These are phyloP conservation scores for Scedosporium minutisporum DNA, from an alignment of 2,329 filamentous ascomycete genomes.

Conservation along the genomic window DNA sequence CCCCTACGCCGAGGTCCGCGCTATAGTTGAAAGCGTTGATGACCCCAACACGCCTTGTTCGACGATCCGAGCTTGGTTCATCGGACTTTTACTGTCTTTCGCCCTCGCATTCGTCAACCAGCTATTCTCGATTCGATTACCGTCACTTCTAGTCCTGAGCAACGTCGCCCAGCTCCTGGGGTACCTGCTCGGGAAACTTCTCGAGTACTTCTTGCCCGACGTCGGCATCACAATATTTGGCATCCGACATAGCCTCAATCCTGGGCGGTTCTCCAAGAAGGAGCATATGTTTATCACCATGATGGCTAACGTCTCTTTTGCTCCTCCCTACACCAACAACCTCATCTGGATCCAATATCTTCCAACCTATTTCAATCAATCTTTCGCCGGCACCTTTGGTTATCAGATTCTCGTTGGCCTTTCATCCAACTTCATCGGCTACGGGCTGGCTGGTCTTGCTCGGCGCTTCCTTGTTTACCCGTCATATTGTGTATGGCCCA, in stretches of 20 bases:
- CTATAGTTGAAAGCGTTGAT: conserved; percentile 45
- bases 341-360: conserved; percentile 41
- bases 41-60: conserved; percentile 36
- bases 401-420: conserved; percentile 42
- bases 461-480: conserved; percentile 44
- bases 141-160: conserved; percentile 36
- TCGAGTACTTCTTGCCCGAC: conserved; percentile 35
- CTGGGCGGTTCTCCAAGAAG: conserved; percentile 43
- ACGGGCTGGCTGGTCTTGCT: conserved; percentile 41
- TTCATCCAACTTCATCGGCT: conserved; percentile 45
- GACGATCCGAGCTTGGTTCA: conserved; percentile 42
- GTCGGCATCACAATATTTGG: conserved; percentile 32
- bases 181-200: conserved; percentile 37
- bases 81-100: conserved; percentile 37
- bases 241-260: conserved; percentile 41
- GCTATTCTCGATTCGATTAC: conserved; percentile 45
- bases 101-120: conserved; percentile 40
- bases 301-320: conserved; percentile 42
- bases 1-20: conserved; percentile 45
- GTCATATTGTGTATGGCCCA: conserved; percentile 43
- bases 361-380: conserved; percentile 40
- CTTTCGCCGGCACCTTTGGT: conserved; percentile 33
- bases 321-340: conserved; percentile 37
- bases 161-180: conserved; percentile 46
- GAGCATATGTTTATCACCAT: conserved; percentile 48